phyloP scores from a whole-genome alignment of 129 eudicot genomes.

The Tagetes patula region DNA sequence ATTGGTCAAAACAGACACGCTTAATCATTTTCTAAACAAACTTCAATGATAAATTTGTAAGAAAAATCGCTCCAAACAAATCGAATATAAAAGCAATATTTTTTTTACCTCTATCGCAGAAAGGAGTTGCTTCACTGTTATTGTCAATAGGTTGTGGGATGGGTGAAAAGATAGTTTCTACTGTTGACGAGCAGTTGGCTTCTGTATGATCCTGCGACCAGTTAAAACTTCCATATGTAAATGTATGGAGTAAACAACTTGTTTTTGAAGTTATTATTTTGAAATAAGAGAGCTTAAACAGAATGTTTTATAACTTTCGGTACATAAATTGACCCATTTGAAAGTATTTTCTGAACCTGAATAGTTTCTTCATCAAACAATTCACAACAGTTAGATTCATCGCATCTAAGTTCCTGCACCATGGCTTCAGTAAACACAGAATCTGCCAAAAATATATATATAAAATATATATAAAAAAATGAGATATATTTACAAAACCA shows the following conservation, averaged over 20 bases:
- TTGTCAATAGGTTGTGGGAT: conserved; percentile 47
- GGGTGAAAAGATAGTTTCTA: conserved; percentile 74
- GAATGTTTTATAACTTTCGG: background rate
- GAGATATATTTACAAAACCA: conserved; percentile 11
- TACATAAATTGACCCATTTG: conserved; percentile 10
- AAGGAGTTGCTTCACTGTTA: conserved; percentile 37
- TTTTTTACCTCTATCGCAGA: conserved; percentile 48
- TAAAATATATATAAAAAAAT: background rate
- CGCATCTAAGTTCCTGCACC: conserved; percentile 34
- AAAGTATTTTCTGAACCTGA: conserved; percentile 32
- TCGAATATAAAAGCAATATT: background rate
- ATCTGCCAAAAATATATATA: conserved; percentile 29
- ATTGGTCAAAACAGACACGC: background rate
- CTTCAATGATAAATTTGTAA: background rate
- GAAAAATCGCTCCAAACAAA: background rate
- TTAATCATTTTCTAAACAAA: background rate
- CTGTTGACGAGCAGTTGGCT: conserved; percentile 46
- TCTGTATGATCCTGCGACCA: conserved; percentile 49
- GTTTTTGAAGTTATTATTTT: background rate
- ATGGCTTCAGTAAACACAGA: conserved; percentile 35
- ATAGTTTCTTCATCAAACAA: conserved; percentile 38
- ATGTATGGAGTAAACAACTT: background rate
- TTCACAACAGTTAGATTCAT: conserved; percentile 42
- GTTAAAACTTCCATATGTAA: conserved; percentile 10
- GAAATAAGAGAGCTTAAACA: background rate